Percentiles rank a stretch among this genome's conserved stretches.
phyloP scores from a whole-genome alignment of 2,329 filamentous ascomycete genomes.

The Xylaria sp. region DNA sequence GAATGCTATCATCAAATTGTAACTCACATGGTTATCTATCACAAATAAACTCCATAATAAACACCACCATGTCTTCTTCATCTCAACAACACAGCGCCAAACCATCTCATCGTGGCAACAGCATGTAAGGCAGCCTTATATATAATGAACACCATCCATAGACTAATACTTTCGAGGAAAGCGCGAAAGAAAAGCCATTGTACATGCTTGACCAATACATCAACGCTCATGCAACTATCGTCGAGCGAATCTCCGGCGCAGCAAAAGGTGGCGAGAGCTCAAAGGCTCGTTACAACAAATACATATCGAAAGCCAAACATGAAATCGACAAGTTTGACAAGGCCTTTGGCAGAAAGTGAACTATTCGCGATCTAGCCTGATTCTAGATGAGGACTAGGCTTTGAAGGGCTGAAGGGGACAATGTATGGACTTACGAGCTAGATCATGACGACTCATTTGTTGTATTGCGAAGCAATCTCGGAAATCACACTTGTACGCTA shows the following conservation, averaged over 20 bases:
- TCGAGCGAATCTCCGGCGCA: slow-evolving; percentile 4
- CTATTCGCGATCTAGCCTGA: too few relatives aligned
- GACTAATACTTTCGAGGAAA: background rate
- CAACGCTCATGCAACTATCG: background rate
- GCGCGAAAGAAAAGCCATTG: background rate
- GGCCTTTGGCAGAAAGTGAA: slow-evolving; percentile 1
- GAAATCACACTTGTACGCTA: too few relatives aligned
- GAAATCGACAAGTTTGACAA: slow-evolving; percentile 21
- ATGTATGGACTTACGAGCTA: background rate
- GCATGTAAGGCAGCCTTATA: background rate
- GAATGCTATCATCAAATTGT: background rate
- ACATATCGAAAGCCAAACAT: slow-evolving; percentile 5
- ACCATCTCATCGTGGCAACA: background rate
- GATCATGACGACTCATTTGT: background rate
- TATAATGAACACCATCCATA: background rate
- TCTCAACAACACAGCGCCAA: background rate
- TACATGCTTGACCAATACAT: slow-evolving; percentile 3
- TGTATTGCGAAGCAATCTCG: background rate
- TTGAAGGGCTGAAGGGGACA: background rate
- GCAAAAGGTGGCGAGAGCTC: background rate
- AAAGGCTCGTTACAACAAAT: background rate
- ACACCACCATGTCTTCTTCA: slow-evolving; percentile 1
- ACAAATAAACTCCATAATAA: background rate
- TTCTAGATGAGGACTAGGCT: background rate
- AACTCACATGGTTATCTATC: background rate